phyloP scores from a whole-genome alignment of 352 stramenopile genomes.

The Pythium rishiriense region DNA sequence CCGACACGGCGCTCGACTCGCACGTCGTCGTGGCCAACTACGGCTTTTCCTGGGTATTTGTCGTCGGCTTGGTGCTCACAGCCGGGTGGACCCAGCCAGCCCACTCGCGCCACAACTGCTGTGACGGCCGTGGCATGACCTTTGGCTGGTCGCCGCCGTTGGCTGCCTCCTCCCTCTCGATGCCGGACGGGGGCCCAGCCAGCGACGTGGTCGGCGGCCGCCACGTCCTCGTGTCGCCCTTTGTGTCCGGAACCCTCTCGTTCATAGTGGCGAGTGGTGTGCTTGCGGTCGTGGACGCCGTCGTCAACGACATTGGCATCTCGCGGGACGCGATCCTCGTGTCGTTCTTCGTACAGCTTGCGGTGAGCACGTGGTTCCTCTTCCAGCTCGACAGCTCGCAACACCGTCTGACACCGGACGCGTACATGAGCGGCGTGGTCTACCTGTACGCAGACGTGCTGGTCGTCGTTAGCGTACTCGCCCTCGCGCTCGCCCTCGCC shows the following conservation, averaged over 20 bases:
- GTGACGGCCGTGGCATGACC: neutral
- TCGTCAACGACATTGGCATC: neutral
- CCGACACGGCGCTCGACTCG: conserved; percentile 18
- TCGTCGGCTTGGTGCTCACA: conserved; percentile 22
- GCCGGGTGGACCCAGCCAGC: conserved; percentile 3
- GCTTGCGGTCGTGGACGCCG: neutral
- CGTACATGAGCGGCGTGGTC: conserved; percentile 33
- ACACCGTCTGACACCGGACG: conserved; percentile 29
- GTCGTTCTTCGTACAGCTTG: conserved; percentile 23
- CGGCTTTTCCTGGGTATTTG: conserved; percentile 22
- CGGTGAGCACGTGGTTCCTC: conserved; percentile 29
- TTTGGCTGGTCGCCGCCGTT: neutral
- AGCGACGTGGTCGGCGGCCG: neutral
- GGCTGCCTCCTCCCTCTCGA: neutral
- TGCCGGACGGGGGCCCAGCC: neutral
- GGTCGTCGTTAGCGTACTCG: neutral
- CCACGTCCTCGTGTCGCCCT: conserved; percentile 1
- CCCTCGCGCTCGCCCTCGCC: neutral
- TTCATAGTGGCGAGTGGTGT: conserved; percentile 16
- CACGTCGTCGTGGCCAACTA: conserved; percentile 24
- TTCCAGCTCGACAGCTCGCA: conserved; percentile 25
- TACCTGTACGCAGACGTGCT: conserved; percentile 63
- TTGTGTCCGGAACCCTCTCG: conserved; percentile 2
- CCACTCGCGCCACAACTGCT: neutral
- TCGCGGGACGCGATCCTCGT: neutral